Conservation (phyloP, 2,329 filamentous ascomycete genomes). For the Xylaria sp. region DNA sequence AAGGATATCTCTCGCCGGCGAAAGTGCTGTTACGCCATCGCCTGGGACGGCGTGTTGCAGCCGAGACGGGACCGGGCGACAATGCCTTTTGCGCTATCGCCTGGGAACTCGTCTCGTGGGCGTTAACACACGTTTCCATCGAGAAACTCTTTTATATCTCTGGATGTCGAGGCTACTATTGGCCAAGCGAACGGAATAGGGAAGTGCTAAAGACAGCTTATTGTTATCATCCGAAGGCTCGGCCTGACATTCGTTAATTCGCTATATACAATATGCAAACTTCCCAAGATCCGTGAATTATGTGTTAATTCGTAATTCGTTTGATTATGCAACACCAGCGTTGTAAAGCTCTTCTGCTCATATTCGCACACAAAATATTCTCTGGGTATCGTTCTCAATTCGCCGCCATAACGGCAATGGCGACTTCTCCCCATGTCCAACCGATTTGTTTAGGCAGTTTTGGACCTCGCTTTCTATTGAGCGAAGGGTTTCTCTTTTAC, state of each 20-base stretch:
- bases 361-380: slow-evolving; percentile 13
- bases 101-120: slow-evolving; percentile 52
- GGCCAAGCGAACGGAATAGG: slow-evolving; percentile 3
- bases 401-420: slow-evolving; percentile 4
- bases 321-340: slow-evolving; percentile 13
- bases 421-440: background rate
- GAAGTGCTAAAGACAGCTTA: slow-evolving; percentile 4
- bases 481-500: slow-evolving; percentile 38
- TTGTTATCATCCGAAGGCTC: slow-evolving; percentile 31
- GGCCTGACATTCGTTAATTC: slow-evolving; percentile 41
- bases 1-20: slow-evolving; percentile 49
- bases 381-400: slow-evolving; percentile 27
- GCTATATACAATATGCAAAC: slow-evolving; percentile 39
- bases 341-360: slow-evolving; percentile 2
- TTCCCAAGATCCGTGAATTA: slow-evolving; percentile 13
- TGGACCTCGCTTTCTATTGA: slow-evolving; percentile 14
- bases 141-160: slow-evolving; percentile 30
- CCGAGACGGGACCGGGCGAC: slow-evolving; percentile 56
- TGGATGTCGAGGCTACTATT: slow-evolving; percentile 10
- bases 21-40: slow-evolving; percentile 61
- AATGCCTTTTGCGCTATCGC: slow-evolving; percentile 66
- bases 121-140: slow-evolving; percentile 43
- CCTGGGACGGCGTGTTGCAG: slow-evolving; percentile 59
- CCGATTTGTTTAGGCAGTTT: background rate
- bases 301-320: slow-evolving; percentile 20